Evolutionary conservation across 768 basidiomycete genomes (phyloP).

Genomic region (Podaxis sp.): DNA sequence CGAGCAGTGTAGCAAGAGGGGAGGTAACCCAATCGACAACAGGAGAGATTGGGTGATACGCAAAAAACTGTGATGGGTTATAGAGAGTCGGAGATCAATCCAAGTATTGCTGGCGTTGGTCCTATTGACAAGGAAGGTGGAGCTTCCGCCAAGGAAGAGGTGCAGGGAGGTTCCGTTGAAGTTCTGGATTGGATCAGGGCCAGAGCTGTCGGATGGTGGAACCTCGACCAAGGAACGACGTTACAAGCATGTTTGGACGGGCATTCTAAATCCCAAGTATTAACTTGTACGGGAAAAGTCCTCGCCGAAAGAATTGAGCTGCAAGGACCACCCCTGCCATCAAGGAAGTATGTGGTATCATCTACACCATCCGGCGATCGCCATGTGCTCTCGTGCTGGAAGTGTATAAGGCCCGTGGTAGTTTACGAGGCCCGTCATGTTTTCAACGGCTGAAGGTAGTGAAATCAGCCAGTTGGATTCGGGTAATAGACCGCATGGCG

Average conservation of each 20-base stretch:
- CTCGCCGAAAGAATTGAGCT: background rate
- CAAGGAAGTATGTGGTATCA: background rate
- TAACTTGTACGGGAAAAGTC: background rate
- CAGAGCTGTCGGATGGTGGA: background rate
- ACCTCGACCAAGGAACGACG: background rate
- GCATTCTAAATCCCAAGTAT: background rate
- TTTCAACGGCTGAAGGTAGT: background rate
- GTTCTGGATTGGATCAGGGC: background rate
- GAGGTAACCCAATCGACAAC: background rate
- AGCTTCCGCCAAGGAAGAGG: background rate
- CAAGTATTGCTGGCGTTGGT: background rate
- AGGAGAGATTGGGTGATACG: background rate
- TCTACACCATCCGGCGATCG: background rate
- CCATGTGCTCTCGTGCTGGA: background rate
- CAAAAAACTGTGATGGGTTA: background rate
- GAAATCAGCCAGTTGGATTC: background rate
- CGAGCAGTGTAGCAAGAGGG: background rate
- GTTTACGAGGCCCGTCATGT: background rate
- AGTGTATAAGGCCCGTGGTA: background rate
- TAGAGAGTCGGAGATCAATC: background rate
- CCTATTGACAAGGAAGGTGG: background rate
- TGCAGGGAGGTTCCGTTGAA: conserved; percentile 1
- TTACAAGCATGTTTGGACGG: background rate
- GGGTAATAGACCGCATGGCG: background rate
- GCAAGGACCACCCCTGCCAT: background rate